These are phyloP conservation scores for Magnaporthiopsis poae DNA, from an alignment of 2,329 filamentous ascomycete species.

Conservation along the genomic window DNA sequence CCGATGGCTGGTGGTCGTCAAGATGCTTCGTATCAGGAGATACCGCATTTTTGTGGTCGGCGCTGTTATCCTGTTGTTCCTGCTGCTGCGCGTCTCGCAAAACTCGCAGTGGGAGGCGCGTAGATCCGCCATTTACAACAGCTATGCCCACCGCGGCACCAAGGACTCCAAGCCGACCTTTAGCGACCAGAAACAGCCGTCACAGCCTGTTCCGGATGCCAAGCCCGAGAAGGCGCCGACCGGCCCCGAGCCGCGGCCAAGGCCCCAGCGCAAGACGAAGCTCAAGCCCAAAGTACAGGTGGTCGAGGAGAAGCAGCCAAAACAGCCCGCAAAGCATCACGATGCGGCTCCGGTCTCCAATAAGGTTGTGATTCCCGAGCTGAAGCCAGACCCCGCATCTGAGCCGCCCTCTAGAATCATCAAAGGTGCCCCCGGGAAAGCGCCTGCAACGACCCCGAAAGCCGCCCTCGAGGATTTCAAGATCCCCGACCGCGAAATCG, in stretches of 20 bases:
- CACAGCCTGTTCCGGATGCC: no score
- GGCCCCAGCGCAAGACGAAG: constrained; percentile 6
- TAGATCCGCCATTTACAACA: constrained; percentile 14
- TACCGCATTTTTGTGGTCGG: constrained; percentile 52
- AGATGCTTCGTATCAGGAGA: constrained; percentile 49
- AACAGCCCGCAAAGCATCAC: constrained; percentile 1
- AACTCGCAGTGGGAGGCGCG: constrained; percentile 27
- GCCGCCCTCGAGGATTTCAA: background rate
- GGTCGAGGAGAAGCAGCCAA: background rate
- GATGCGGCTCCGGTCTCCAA: background rate
- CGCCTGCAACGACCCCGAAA: constrained; percentile 4
- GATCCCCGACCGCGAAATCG: constrained; percentile 15
- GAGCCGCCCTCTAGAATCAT: background rate
- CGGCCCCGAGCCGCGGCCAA: background rate
- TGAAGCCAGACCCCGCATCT: background rate
- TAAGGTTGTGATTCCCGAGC: background rate
- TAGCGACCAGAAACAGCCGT: background rate
- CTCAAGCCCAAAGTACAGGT: background rate
- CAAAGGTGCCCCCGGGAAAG: background rate
- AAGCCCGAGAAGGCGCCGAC: constrained; percentile 9
- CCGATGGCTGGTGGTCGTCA: background rate
- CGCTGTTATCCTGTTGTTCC: constrained; percentile 44
- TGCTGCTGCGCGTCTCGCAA: constrained; percentile 39
- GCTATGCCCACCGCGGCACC: constrained; percentile 9
- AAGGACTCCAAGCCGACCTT: constrained; percentile 4